phyloP scores from a whole-genome alignment of 441 rosid genomes.

The Mallotus japonicus region DNA sequence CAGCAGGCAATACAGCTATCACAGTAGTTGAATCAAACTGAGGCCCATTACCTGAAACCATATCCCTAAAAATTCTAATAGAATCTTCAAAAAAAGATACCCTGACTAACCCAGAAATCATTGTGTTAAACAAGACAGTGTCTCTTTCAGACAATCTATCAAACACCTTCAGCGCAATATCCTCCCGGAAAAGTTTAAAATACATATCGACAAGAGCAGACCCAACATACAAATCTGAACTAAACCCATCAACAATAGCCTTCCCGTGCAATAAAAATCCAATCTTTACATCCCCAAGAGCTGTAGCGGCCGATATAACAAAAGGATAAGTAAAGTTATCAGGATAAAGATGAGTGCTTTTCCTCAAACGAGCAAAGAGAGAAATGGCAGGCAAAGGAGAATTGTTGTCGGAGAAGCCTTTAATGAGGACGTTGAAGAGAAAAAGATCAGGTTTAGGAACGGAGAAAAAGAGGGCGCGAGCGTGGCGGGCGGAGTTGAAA shows the following conservation, averaged over 20 bases:
- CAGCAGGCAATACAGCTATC: slow-evolving; percentile 62
- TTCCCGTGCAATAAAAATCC: slow-evolving; percentile 50
- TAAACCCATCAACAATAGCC: slow-evolving; percentile 51
- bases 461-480: slow-evolving; percentile 51
- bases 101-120: slow-evolving; percentile 59
- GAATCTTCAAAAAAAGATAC: slow-evolving; percentile 48
- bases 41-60: slow-evolving; percentile 40
- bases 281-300: slow-evolving; percentile 30
- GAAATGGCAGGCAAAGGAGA: slow-evolving; percentile 49
- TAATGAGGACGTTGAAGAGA: slow-evolving; percentile 65
- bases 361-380: slow-evolving; percentile 43
- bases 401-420: slow-evolving; percentile 45
- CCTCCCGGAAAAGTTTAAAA: slow-evolving; percentile 39
- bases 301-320: slow-evolving; percentile 50
- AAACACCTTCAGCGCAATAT: slow-evolving; percentile 55
- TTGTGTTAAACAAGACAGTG: slow-evolving; percentile 60
- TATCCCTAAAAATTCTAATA: slow-evolving; percentile 41
- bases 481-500: slow-evolving; percentile 47
- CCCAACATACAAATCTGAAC: slow-evolving; percentile 55
- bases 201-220: slow-evolving; percentile 57
- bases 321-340: slow-evolving; percentile 57
- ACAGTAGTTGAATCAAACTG: slow-evolving; percentile 50
- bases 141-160: slow-evolving; percentile 59
- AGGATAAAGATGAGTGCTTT: slow-evolving; percentile 41
- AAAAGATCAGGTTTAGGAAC: slow-evolving; percentile 58